phyloP scores from a whole-genome alignment of 331 rosid genomes.

The Erythrophleum ivorense region DNA sequence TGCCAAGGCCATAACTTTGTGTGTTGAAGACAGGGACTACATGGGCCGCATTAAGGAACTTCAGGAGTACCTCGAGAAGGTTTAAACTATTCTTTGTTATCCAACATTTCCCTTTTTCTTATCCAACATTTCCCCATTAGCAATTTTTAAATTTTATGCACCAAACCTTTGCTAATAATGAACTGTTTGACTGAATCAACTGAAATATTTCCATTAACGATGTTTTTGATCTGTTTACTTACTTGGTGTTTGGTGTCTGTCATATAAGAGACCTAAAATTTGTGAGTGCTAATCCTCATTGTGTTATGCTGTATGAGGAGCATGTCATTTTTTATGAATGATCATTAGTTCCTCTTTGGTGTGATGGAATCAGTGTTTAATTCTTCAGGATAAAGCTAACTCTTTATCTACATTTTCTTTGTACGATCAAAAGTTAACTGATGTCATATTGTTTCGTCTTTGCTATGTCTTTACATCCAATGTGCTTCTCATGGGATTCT shows the following conservation, averaged over 20 bases:
- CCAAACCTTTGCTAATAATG: neutral
- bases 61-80: conserved; percentile 92
- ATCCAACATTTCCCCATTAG: neutral
- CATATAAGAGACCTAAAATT: neutral
- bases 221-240: neutral
- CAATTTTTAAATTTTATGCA: conserved; percentile 3
- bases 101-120: neutral
- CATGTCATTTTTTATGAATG: neutral
- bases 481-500: conserved; percentile 14
- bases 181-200: conserved; percentile 3
- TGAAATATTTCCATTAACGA: neutral
- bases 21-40: conserved; percentile 96
- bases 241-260: neutral
- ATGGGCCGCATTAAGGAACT: conserved; percentile 98
- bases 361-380: neutral
- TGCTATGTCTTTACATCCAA: neutral
- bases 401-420: neutral
- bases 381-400: neutral
- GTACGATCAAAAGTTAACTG: neutral
- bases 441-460: neutral
- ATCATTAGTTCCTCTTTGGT: conserved; percentile 10
- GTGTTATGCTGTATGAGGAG: neutral
- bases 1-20: conserved; percentile 71
- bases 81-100: conserved; percentile 25
- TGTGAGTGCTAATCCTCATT: neutral